Evolutionary conservation across 2,329 filamentous ascomycete genomes (phyloP).

Genomic region (Pseudopyricularia javanii): DNA sequence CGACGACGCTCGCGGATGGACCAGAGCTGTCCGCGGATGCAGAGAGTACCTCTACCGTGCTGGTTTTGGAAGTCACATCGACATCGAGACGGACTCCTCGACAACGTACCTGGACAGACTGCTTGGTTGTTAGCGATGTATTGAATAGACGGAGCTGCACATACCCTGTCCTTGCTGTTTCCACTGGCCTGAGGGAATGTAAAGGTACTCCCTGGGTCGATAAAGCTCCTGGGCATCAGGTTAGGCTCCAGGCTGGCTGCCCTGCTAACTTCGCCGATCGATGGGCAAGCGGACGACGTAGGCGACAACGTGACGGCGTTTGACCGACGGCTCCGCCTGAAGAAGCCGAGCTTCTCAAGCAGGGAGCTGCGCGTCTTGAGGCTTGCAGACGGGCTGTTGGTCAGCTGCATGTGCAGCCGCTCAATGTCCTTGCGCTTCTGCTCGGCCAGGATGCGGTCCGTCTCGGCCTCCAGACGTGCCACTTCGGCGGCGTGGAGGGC

Average conservation of each 20-base stretch:
- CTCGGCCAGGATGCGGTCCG: constrained; percentile 33
- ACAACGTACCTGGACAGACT: constrained; percentile 47
- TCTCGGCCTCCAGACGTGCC: constrained; percentile 32
- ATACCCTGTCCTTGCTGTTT: constrained; percentile 66
- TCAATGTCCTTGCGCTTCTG: constrained; percentile 36
- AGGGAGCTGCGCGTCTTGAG: constrained; percentile 25
- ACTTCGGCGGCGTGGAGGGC: constrained; percentile 19
- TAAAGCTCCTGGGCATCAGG: constrained; percentile 5
- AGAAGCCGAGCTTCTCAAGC: constrained; percentile 33
- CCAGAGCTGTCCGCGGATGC: constrained; percentile 40
- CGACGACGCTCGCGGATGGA: constrained; percentile 56
- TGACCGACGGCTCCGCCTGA: constrained; percentile 28
- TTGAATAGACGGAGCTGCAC: constrained; percentile 12
- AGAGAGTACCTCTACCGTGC: constrained; percentile 58
- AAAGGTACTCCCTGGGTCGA: constrained; percentile 2
- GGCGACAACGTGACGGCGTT: constrained; percentile 21
- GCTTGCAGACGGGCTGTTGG: constrained; percentile 14
- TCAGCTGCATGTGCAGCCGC: constrained; percentile 29
- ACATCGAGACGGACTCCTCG: constrained; percentile 56
- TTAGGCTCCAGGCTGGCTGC: constrained; percentile 18
- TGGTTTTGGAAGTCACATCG: constrained; percentile 64
- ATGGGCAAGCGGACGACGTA: constrained; percentile 14
- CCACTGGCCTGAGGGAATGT: constrained; percentile 47
- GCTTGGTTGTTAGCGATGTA: constrained; percentile 5
- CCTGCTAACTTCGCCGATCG: constrained; percentile 16